Evolutionary conservation across 2,329 filamentous ascomycete genomes (phyloP).

Genomic region (Colletotrichum orbiculare): DNA sequence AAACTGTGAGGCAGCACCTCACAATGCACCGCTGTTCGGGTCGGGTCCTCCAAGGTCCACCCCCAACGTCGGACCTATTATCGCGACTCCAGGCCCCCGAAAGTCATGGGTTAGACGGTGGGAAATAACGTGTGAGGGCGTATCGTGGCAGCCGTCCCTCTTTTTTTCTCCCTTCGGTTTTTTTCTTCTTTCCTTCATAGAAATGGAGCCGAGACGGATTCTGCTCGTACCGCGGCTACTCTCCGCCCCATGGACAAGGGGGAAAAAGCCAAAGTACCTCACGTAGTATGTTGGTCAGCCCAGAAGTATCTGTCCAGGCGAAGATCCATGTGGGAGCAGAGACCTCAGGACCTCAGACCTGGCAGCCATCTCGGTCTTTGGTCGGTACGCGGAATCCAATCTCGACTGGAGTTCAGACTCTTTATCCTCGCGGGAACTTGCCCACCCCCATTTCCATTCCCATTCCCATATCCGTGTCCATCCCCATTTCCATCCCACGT

Average conservation of each 20-base stretch:
- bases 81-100: constrained; percentile 31
- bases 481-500: constrained; percentile 1
- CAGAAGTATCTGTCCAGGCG: too few species aligned
- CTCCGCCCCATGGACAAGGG: constrained; percentile 22
- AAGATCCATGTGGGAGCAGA: too few species aligned
- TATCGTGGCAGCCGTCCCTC: constrained; percentile 19
- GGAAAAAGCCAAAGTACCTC: not conserved
- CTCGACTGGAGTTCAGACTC: not conserved
- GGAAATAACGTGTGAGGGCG: constrained; percentile 28
- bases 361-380: constrained; percentile 31
- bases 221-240: constrained; percentile 30
- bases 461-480: not conserved
- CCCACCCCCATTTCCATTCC: constrained; percentile 8
- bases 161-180: constrained; percentile 4
- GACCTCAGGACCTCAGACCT: not conserved
- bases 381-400: constrained; percentile 16
- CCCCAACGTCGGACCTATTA: constrained; percentile 34
- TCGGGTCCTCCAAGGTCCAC: constrained; percentile 25
- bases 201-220: constrained; percentile 33
- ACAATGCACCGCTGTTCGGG: constrained; percentile 5
- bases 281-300: too few species aligned
- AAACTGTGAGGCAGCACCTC: too few species aligned
- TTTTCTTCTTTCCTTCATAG: not conserved
- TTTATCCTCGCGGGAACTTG: constrained; percentile 28
- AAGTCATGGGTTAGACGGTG: constrained; percentile 32